Percentiles rank a stretch among this genome's conserved stretches.
phyloP scores from a whole-genome alignment of 139 green algal genomes.

The Coelastrella sp. region DNA sequence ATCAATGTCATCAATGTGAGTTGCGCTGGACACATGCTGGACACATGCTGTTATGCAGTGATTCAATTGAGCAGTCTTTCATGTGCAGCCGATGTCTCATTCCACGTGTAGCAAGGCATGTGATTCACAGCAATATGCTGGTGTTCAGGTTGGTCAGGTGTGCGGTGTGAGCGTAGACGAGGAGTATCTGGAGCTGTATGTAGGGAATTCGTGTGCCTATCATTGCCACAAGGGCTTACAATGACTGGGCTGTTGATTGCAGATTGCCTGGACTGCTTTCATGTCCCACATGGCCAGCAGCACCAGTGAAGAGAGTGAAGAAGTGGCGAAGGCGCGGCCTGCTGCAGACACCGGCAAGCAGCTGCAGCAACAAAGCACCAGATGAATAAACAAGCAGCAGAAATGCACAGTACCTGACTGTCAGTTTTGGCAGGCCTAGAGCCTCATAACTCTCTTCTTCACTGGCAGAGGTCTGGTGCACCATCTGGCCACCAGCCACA shows the following conservation, averaged over 20 bases:
- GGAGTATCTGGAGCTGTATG: too few relatives aligned
- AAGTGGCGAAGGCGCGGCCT: not conserved
- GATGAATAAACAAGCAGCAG: too few relatives aligned
- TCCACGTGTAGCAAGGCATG: too few relatives aligned
- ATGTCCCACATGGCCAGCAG: constrained; percentile 61
- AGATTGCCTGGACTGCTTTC: constrained; percentile 55
- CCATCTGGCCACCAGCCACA: too few relatives aligned
- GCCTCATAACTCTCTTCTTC: not conserved
- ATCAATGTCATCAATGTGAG: constrained; percentile 80
- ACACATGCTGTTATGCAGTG: too few relatives aligned
- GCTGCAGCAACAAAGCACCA: constrained; percentile 25
- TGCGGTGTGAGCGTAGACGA: too few relatives aligned
- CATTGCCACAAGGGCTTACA: too few relatives aligned
- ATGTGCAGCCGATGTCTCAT: too few relatives aligned
- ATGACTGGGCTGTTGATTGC: not conserved
- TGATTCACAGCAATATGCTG: too few relatives aligned
- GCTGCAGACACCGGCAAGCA: constrained; percentile 8
- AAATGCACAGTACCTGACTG: not conserved
- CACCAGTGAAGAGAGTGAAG: not conserved
- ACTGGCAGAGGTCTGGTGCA: not conserved
- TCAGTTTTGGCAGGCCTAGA: not conserved
- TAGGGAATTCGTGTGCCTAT: too few relatives aligned
- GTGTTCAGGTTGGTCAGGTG: too few relatives aligned
- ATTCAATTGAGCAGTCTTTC: too few relatives aligned
- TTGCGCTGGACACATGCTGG: not conserved